These are phyloP conservation scores for Pythium aquatile DNA, from an alignment of 352 stramenopile genomes.

Conservation along the genomic window DNA sequence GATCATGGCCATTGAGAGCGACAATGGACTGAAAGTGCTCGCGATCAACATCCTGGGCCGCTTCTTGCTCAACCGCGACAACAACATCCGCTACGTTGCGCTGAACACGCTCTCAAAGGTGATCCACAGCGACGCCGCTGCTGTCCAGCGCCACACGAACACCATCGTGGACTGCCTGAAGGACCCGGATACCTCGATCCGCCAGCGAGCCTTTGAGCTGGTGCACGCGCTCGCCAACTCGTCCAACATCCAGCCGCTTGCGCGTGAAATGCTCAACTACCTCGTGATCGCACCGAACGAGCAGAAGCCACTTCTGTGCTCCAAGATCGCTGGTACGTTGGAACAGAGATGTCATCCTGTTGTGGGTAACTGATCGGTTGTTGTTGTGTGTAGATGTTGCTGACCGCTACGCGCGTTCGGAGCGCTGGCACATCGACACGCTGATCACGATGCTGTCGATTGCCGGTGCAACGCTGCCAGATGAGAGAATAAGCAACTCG, in stretches of 20 bases:
- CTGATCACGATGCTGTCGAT: conserved; percentile 99
- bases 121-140: conserved; percentile 86
- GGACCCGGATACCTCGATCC: conserved; percentile 98
- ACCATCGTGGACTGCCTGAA: conserved; percentile 95
- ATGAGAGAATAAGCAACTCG: conserved; percentile 93
- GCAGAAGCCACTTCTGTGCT: conserved; percentile 95
- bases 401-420: conserved; percentile 79
- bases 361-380: background rate
- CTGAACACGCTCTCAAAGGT: conserved; percentile 96
- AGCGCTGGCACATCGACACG: conserved; percentile 95
- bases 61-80: conserved; percentile 99
- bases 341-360: too few species aligned
- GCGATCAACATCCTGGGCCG: conserved; percentile 99
- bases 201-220: conserved; percentile 97
- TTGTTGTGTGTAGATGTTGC: conserved; percentile 56
- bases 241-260: conserved; percentile 95
- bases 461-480: conserved; percentile 90
- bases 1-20: conserved; percentile 98
- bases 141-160: conserved; percentile 96
- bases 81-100: conserved; percentile 99
- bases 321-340: conserved; percentile 86
- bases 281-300: conserved; percentile 96
- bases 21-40: conserved; percentile 95
- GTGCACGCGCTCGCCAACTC: conserved; percentile 98
- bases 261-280: conserved; percentile 99